Conservation (phyloP, 495 filamentous ascomycete genomes). For the Terfezia boudieri region DNA sequence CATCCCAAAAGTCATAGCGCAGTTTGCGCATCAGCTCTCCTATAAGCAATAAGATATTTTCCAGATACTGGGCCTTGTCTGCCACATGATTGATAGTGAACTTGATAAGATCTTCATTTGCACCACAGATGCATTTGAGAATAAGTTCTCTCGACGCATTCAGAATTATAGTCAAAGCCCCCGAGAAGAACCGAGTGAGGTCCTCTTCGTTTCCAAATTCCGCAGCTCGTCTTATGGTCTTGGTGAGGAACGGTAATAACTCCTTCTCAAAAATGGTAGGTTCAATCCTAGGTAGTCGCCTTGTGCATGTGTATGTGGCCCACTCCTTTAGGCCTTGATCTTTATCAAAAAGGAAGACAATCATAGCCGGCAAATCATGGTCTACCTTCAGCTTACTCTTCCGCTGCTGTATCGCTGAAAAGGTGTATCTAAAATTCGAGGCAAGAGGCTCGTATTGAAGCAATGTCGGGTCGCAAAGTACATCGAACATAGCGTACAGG, state of each 20-base stretch:
- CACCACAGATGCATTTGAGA: slow-evolving; percentile 16
- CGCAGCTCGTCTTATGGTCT: slow-evolving; percentile 10
- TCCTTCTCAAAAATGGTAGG: slow-evolving; percentile 11
- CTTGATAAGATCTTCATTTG: slow-evolving; percentile 17
- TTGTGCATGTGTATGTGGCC: slow-evolving; percentile 14
- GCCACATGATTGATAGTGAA: slow-evolving; percentile 15
- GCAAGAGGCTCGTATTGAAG: slow-evolving; percentile 1
- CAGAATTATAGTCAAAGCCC: slow-evolving; percentile 11
- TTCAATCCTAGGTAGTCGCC: slow-evolving; percentile 6
- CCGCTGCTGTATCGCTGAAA: slow-evolving; percentile 9
- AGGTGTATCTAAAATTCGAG: slow-evolving; percentile 3
- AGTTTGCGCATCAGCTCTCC: slow-evolving; percentile 16
- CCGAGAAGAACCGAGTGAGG: slow-evolving; percentile 12
- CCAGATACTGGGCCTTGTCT: slow-evolving; percentile 11
- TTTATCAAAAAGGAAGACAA: slow-evolving; percentile 14
- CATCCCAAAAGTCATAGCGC: slow-evolving; percentile 17
- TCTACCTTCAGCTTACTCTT: slow-evolving; percentile 11
- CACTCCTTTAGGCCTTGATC: slow-evolving; percentile 8
- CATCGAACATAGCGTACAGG: slow-evolving; percentile 13
- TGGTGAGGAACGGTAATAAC: slow-evolving; percentile 8
- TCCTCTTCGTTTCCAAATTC: slow-evolving; percentile 4
- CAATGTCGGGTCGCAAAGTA: slow-evolving; percentile 15
- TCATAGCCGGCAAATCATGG: slow-evolving; percentile 11
- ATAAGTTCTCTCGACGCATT: slow-evolving; percentile 13
- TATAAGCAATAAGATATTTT: slow-evolving; percentile 14